Conservation (phyloP, 2,329 filamentous ascomycete genomes). For the Botryotinia convoluta region DNA sequence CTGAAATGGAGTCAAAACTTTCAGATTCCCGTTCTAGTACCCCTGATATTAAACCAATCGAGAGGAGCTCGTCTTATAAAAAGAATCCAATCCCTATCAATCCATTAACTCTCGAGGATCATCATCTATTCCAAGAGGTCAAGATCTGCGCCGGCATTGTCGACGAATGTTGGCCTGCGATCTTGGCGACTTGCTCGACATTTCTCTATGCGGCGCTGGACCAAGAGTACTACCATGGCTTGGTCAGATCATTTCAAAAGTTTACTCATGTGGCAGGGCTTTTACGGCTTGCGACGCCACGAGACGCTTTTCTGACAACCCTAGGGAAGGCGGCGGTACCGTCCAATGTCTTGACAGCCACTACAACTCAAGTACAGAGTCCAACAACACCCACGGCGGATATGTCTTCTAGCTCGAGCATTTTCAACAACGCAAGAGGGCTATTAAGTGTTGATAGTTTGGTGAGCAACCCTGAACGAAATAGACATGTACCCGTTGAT, state of each 20-base stretch:
- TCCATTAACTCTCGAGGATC: constrained; percentile 71
- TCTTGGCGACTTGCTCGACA: constrained; percentile 91
- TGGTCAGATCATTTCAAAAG: constrained; percentile 91
- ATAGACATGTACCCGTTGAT: constrained; percentile 59
- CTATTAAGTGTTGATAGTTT: constrained; percentile 72
- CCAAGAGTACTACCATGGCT: constrained; percentile 86
- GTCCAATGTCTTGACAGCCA: constrained; percentile 67
- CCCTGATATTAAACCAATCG: constrained; percentile 40
- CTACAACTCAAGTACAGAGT: constrained; percentile 49
- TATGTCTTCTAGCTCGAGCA: constrained; percentile 40
- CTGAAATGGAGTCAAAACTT: constrained; percentile 29
- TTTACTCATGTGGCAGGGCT: constrained; percentile 93
- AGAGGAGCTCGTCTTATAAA: constrained; percentile 66
- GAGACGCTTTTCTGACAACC: constrained; percentile 93
- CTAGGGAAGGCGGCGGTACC: constrained; percentile 91
- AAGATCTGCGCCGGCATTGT: constrained; percentile 78
- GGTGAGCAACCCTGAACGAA: constrained; percentile 59
- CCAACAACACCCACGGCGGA: constrained; percentile 51
- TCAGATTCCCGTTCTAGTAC: constrained; percentile 28
- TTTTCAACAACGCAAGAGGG: constrained; percentile 69
- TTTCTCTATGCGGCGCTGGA: constrained; percentile 91
- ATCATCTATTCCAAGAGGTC: constrained; percentile 69
- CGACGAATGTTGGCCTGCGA: constrained; percentile 91
- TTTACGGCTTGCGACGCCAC: constrained; percentile 76
- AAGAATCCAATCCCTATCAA: constrained; percentile 80